Conservation (phyloP, 2,329 filamentous ascomycete species). For the Beauveria sp. region DNA sequence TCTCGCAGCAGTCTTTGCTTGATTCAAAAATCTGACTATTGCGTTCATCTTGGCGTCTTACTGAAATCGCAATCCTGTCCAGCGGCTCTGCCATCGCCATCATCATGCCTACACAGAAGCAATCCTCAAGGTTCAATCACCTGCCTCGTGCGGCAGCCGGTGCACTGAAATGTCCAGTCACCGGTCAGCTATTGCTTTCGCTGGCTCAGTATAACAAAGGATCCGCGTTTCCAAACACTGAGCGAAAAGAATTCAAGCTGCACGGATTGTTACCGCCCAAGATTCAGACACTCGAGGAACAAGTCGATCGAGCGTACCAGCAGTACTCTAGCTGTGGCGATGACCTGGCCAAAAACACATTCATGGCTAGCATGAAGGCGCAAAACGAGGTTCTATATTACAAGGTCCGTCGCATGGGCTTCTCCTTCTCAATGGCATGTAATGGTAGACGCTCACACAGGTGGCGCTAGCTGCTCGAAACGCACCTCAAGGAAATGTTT, state of each 20-base stretch:
- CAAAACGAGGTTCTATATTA: slow-evolving; percentile 83
- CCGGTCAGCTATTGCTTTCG: not conserved
- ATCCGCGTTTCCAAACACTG: slow-evolving; percentile 63
- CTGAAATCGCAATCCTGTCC: too few species aligned
- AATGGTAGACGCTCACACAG: not conserved
- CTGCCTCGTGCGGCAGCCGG: not conserved
- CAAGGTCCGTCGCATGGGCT: slow-evolving; percentile 20
- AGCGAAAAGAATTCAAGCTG: slow-evolving; percentile 63
- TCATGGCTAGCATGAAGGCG: slow-evolving; percentile 75
- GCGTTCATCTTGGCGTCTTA: too few species aligned
- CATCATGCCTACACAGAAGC: not conserved
- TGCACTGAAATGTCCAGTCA: not conserved
- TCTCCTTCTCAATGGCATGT: too few species aligned
- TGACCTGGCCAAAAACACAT: slow-evolving; percentile 77
- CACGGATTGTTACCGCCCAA: slow-evolving; percentile 65
- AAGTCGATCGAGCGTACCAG: slow-evolving; percentile 68
- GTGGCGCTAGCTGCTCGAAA: slow-evolving; percentile 54
- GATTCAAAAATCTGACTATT: too few species aligned
- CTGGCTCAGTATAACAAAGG: slow-evolving; percentile 63
- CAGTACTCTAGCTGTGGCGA: slow-evolving; percentile 61
- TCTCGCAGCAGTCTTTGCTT: too few species aligned
- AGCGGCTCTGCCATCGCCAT: too few species aligned
- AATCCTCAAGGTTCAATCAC: not conserved
- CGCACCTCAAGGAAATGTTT: slow-evolving; percentile 82
- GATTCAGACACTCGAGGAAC: slow-evolving; percentile 68